phyloP scores from a whole-genome alignment of 306 rosid species.

The Vigna nakashimae region DNA sequence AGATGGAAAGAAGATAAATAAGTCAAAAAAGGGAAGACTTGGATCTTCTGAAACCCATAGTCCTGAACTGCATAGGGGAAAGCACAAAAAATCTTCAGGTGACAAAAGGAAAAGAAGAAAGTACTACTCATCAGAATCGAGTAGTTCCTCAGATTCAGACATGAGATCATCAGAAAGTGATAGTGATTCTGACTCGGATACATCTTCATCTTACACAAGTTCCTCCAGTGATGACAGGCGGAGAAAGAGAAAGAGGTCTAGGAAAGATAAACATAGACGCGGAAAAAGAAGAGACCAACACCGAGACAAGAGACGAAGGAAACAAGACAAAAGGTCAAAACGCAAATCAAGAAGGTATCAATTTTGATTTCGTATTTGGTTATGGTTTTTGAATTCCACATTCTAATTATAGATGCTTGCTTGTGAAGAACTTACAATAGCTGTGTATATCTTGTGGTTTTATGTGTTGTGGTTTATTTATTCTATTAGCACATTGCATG shows the following conservation, averaged over 20 bases:
- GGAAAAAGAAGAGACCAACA: conserved; percentile 73
- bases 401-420: conserved; percentile 1
- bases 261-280: conserved; percentile 72
- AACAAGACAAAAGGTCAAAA: conserved; percentile 71
- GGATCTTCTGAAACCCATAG: conserved; percentile 64
- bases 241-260: conserved; percentile 80
- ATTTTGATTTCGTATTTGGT: not conserved
- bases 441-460: not conserved
- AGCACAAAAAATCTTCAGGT: conserved; percentile 73
- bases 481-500: not conserved
- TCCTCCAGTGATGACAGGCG: conserved; percentile 86
- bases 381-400: not conserved
- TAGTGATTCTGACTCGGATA: conserved; percentile 78
- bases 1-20: conserved; percentile 67
- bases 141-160: conserved; percentile 84
- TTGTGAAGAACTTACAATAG: not conserved
- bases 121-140: conserved; percentile 73
- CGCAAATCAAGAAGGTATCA: conserved; percentile 75
- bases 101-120: conserved; percentile 74
- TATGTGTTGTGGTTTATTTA: not conserved
- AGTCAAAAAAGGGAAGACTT: conserved; percentile 55
- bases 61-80: conserved; percentile 56
- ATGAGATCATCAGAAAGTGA: conserved; percentile 77
- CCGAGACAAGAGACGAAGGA: conserved; percentile 70
- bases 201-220: conserved; percentile 71